These are phyloP conservation scores for Chondrus crispus DNA, from an alignment of 23 red algal genomes.

Conservation along the genomic window DNA sequence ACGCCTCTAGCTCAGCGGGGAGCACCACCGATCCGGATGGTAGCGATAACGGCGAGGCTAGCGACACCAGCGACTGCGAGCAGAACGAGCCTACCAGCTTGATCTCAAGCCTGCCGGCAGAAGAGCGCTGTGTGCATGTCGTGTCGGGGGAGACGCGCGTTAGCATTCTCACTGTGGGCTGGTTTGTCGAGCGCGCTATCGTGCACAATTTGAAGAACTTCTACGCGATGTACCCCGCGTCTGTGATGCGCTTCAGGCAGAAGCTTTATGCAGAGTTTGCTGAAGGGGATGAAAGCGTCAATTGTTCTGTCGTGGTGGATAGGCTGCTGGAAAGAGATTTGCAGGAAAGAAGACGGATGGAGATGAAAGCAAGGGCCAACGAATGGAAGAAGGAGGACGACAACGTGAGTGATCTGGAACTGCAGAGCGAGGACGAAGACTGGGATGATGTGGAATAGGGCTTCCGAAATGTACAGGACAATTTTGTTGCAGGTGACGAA, in stretches of 20 bases:
- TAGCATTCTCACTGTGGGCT: conserved; percentile 48
- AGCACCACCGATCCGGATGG: background rate
- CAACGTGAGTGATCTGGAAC: too few species aligned
- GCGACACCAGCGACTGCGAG: conserved; percentile 13
- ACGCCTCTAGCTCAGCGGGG: background rate
- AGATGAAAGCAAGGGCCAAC: too few species aligned
- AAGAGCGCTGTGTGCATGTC: conserved; percentile 33
- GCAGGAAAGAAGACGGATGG: too few species aligned
- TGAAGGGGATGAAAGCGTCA: conserved; percentile 26
- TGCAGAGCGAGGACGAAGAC: too few species aligned
- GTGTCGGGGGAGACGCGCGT: conserved; percentile 54
- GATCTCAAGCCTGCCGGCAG: background rate
- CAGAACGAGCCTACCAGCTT: background rate
- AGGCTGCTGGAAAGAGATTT: conserved; percentile 55
- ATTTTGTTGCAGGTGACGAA: too few species aligned
- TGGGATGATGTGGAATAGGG: too few species aligned
- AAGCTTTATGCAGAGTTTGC: conserved; percentile 55
- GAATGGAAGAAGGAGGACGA: too few species aligned
- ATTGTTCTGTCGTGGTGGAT: conserved; percentile 36
- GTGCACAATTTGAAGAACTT: conserved; percentile 67
- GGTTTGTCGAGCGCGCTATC: conserved; percentile 70
- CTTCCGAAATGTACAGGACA: too few species aligned
- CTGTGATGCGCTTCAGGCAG: conserved; percentile 55
- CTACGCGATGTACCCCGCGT: conserved; percentile 54
- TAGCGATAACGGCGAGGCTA: background rate